These are phyloP conservation scores for Bacidia rubella DNA, from an alignment of 495 filamentous ascomycete species.

Conservation along the genomic window DNA sequence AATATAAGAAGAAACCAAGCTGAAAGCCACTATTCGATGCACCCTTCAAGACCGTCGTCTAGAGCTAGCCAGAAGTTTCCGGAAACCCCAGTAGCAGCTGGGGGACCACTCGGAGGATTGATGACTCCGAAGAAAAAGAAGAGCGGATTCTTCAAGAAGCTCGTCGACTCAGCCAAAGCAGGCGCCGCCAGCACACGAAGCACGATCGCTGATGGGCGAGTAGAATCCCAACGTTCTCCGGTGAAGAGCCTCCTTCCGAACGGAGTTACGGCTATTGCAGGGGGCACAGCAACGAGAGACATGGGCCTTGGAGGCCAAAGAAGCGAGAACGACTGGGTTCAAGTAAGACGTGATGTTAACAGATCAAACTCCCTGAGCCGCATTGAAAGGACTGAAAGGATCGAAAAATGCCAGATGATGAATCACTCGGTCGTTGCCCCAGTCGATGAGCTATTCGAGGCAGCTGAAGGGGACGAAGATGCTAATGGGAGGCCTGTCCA, in stretches of 20 bases:
- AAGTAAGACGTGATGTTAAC: conserved; percentile 90
- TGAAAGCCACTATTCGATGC: conserved; percentile 66
- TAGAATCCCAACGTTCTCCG: conserved; percentile 34
- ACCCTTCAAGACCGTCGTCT: conserved; percentile 48
- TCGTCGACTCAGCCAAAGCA: conserved; percentile 88
- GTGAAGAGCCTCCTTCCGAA: conserved; percentile 36
- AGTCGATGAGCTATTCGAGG: conserved; percentile 73
- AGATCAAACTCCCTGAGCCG: conserved; percentile 81
- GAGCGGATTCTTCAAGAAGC: conserved; percentile 90
- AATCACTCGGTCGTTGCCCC: conserved; percentile 78
- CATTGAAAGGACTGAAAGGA: conserved; percentile 72
- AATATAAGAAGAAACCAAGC: conserved; percentile 46
- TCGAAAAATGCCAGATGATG: conserved; percentile 90
- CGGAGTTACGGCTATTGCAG: conserved; percentile 39
- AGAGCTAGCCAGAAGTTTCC: conserved; percentile 37
- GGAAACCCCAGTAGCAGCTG: conserved; percentile 31
- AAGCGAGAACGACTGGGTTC: conserved; percentile 72
- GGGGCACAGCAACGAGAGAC: conserved; percentile 45
- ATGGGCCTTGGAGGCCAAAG: conserved; percentile 44
- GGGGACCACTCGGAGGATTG: conserved; percentile 58
- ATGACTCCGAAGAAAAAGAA: conserved; percentile 83
- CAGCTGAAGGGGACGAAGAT: conserved; percentile 81
- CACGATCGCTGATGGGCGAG: conserved; percentile 57
- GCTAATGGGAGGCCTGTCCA: conserved; percentile 68
- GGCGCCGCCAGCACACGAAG: conserved; percentile 80